Evolutionary conservation across 352 stramenopile genomes (phyloP), one percentile per base, ranked within the genome.

Genomic region (Globisporangium lucens): DNA sequence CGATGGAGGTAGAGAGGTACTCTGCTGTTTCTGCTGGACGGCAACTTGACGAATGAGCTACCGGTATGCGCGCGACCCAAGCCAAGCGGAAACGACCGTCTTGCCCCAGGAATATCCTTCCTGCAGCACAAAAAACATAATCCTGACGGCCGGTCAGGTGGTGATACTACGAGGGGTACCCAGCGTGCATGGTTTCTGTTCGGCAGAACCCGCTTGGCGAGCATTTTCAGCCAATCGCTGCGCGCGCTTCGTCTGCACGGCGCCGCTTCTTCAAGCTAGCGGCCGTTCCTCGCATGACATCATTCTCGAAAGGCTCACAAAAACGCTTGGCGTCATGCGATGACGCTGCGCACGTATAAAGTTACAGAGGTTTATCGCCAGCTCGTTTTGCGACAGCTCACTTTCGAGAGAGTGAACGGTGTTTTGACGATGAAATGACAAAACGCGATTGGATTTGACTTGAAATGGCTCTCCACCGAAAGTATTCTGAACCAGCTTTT

Each of bases 321-420:
- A 55, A 55, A 47, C 30, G 4, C 33, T 17, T 49, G 55, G 61
- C 66, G 70, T 75, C 66, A 75, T 75, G 56, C 49, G 61, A 71
- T 75, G 70, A 75, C 66, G 70, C 70, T 17, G 49, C 27, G 2
- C 6, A 22, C 5, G 64, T 24, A 78, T 75, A 49, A 13, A 65
- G 12, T 70, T 68, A 20, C 10, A 49, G 22, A 73, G 70, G 70
- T 69, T 15, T 10, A 35, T 36, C 29, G 29, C 29, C 53, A 24
- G 20, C 27, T 22, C 27, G 53, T 7, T 38, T 47, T 64, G 58
- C 38, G 58, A 64, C 58, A 64, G 2, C 27, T 30, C 5, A 33
- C 22, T 1, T 35, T 27, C 10, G 20, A 43, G 30, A 35, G 5
- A 47, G 29, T 15, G 10, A 17, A 13, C 24, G 47, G 13, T 5